phyloP scores from a whole-genome alignment of 2,329 filamentous ascomycete species.

The Graphilbum ipis-grandicollis region DNA sequence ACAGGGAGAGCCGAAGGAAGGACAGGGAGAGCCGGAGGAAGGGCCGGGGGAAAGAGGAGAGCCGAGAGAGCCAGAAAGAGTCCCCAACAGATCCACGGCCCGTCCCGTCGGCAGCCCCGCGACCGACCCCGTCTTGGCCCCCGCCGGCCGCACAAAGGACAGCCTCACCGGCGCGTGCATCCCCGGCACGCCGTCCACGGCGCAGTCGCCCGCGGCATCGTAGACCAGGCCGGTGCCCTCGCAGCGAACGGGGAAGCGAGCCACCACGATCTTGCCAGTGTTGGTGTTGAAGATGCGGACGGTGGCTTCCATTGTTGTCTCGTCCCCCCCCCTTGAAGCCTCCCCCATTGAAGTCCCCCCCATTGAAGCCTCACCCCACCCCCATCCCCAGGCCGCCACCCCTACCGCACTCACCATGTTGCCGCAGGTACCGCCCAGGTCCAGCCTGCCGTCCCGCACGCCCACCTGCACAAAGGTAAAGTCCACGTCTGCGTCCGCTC shows the following conservation, averaged over 20 bases:
- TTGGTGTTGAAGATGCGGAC: constrained; percentile 55
- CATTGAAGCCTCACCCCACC: constrained; percentile 29
- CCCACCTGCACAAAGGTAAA: constrained; percentile 58
- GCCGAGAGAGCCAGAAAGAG: no score
- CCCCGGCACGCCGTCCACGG: constrained; percentile 23
- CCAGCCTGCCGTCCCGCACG: constrained; percentile 40
- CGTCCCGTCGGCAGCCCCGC: constrained; percentile 20
- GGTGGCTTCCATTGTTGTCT: no score
- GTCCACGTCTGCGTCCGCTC: constrained; percentile 38
- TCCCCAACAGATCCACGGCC: no score
- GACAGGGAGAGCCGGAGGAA: no score
- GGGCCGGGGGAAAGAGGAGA: no score
- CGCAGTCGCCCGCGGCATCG: constrained; percentile 19
- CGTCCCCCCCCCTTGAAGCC: no score
- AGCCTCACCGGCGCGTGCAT: constrained; percentile 18
- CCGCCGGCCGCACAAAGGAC: constrained; percentile 20
- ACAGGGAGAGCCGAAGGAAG: no score
- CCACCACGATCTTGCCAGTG: constrained; percentile 35
- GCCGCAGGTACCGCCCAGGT: constrained; percentile 57
- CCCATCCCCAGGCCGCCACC: constrained; percentile 44
- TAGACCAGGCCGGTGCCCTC: constrained; percentile 11
- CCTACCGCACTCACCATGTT: constrained; percentile 55
- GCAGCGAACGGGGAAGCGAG: constrained; percentile 17
- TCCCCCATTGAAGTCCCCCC: constrained; percentile 9
- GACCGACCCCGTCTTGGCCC: constrained; percentile 21